phyloP scores from a whole-genome alignment of 306 rosid species.

The Vigna nakashimae region DNA sequence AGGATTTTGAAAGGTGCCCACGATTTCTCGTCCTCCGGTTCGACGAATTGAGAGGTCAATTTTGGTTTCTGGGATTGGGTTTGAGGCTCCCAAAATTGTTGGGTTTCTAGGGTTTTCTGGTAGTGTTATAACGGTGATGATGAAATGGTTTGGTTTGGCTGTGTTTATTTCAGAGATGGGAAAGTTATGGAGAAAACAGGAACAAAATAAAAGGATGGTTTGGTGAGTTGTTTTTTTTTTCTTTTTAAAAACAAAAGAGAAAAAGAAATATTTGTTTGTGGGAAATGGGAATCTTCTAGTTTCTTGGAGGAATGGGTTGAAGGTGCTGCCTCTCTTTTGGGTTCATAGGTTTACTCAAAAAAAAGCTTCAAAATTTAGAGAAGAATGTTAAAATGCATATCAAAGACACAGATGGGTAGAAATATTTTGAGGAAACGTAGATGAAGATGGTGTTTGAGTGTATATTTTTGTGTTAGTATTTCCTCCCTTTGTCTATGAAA shows the following conservation, averaged over 20 bases:
- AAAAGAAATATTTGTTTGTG: neutral
- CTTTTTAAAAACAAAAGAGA: neutral
- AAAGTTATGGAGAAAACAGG: slow-evolving; percentile 33
- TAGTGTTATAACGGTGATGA: slow-evolving; percentile 35
- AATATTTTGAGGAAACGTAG: neutral
- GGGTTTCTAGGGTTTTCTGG: slow-evolving; percentile 45
- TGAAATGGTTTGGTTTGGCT: neutral
- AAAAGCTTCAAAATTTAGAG: slow-evolving; percentile 40
- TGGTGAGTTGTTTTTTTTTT: slow-evolving; percentile 25
- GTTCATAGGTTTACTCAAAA: slow-evolving; percentile 46
- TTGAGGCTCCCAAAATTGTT: slow-evolving; percentile 31
- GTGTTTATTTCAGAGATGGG: slow-evolving; percentile 40
- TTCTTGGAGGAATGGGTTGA: slow-evolving; percentile 71
- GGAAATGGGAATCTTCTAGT: slow-evolving; percentile 76
- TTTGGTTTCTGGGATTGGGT: neutral
- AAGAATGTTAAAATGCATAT: slow-evolving; percentile 8
- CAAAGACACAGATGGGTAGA: neutral
- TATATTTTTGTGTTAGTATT: neutral
- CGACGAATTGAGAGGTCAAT: slow-evolving; percentile 33
- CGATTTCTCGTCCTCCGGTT: slow-evolving; percentile 31
- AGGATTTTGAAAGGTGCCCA: slow-evolving; percentile 45
- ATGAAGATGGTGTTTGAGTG: neutral
- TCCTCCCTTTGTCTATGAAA: slow-evolving; percentile 27
- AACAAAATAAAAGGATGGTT: slow-evolving; percentile 19
- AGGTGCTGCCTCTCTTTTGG: slow-evolving; percentile 49